Evolutionary conservation across 345 rosid genomes (phyloP).

Genomic region (Populus ilicifolia): DNA sequence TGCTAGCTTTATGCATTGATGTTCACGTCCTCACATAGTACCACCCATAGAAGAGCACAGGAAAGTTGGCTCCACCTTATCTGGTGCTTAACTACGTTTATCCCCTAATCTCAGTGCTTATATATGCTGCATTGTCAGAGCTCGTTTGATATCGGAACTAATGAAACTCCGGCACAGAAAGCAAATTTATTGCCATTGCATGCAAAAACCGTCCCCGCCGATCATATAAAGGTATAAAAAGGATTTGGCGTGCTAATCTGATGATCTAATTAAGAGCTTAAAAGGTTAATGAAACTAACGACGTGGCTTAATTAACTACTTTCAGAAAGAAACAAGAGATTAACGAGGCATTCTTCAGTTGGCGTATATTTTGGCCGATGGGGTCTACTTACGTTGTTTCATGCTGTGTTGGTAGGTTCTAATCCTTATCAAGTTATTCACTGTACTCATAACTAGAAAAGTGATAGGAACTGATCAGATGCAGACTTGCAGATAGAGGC

Average conservation of each 20-base stretch:
- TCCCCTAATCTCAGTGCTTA: background rate
- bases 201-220: too few relatives aligned
- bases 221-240: background rate
- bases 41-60: constrained; percentile 12
- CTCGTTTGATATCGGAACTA: background rate
- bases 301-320: background rate
- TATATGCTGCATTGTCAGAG: background rate
- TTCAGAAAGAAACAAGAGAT: background rate
- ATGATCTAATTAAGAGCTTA: background rate
- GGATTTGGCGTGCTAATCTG: background rate
- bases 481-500: background rate
- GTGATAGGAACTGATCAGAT: background rate
- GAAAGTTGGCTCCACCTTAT: constrained; percentile 23
- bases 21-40: constrained; percentile 32
- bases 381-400: background rate
- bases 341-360: too few relatives aligned
- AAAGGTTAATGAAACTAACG: background rate
- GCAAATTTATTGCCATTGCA: too few relatives aligned
- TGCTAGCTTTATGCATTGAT: constrained; percentile 37
- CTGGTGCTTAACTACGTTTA: background rate
- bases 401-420: background rate
- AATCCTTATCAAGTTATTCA: background rate
- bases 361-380: too few relatives aligned
- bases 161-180: background rate
- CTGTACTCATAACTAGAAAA: background rate